Base-by-base conservation (phyloP, 768 basidiomycete species). In the Russula dissimulans region DNA sequence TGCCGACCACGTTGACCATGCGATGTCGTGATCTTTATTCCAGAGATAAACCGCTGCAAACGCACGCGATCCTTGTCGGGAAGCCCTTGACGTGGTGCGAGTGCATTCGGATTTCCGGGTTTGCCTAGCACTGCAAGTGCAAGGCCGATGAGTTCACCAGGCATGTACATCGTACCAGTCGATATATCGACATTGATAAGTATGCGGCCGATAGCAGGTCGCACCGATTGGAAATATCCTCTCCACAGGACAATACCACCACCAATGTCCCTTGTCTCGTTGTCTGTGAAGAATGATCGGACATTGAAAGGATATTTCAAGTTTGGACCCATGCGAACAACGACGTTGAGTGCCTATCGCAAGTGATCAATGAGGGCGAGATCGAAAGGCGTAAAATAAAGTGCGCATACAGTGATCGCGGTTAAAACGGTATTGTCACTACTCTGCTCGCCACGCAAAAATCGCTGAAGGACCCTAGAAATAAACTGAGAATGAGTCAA, bases 181-280 rank as follows among this genome's bases (percentile, higher is more conserved):
- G 84, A 81, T 38, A 87, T 86, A 62, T 91, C 89, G 63, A 91
- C 76, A 59, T 91, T 91, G 62, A 91, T 74, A 31, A 89, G 69
- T 65, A 91, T 77, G 0, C 73, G 73, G 0, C 81, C 81, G 12
- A 83, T 77, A 0, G 81, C 80, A 0, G 89, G 88, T n/a, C 89
- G 78, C 11, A 89, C 78, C 0, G 85, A 87, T 68, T 91, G 89
- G 69, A 90, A 90, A 57, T 87, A 89, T 0, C 89, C 89, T 2
- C 88, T 78, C 87, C 87, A 88, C 0, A 89, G 76, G 14, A 82
- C 78, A 2, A 91, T 75, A 0, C 90, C 89, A 0, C 69, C 67
- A 0, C 87, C 84, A 18, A 89, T 81, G 50, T 71, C 67, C 49
- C 73, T 77, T 8, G 71, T 77, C 51, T 82, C 86, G 7, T 73